A percentile compares a stretch with the other conserved stretches of the same genome.
phyloP scores from a whole-genome alignment of 345 rosid genomes.

The Barbarea vulgaris region DNA sequence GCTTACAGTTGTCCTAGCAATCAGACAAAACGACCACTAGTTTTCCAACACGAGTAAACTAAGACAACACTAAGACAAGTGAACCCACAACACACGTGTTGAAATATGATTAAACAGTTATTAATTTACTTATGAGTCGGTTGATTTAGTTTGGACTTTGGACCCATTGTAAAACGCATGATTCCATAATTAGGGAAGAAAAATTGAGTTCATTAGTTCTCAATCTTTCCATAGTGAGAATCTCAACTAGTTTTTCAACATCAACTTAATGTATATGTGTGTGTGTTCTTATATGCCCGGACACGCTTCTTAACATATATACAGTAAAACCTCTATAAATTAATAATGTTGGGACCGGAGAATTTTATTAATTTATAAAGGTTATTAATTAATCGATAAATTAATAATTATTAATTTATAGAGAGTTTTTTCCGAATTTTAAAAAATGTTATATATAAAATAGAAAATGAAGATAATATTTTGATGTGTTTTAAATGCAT shows the following conservation, averaged over 20 bases:
- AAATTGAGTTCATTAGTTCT: slow-evolving; percentile 19
- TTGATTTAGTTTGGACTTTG: slow-evolving; percentile 25
- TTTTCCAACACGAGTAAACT: not conserved
- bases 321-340: no score
- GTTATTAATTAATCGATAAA: no score
- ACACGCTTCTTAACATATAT: not conserved
- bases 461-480: no score
- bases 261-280: slow-evolving; percentile 8
- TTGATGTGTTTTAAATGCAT: no score
- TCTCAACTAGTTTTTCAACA: slow-evolving; percentile 15
- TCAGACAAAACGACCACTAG: not conserved
- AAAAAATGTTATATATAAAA: no score
- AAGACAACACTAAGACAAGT: not conserved
- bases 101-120: not conserved
- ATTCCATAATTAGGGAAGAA: not conserved
- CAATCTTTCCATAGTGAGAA: slow-evolving; percentile 22
- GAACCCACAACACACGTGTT: not conserved
- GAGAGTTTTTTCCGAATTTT: no score
- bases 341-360: no score
- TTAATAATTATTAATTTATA: no score
- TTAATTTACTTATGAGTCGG: not conserved
- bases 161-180: slow-evolving; percentile 20
- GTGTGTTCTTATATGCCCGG: slow-evolving; percentile 2
- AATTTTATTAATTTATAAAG: no score
- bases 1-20: no score